Conservation (phyloP, 2,329 filamentous ascomycete species). For the Aspergillus sp. region DNA sequence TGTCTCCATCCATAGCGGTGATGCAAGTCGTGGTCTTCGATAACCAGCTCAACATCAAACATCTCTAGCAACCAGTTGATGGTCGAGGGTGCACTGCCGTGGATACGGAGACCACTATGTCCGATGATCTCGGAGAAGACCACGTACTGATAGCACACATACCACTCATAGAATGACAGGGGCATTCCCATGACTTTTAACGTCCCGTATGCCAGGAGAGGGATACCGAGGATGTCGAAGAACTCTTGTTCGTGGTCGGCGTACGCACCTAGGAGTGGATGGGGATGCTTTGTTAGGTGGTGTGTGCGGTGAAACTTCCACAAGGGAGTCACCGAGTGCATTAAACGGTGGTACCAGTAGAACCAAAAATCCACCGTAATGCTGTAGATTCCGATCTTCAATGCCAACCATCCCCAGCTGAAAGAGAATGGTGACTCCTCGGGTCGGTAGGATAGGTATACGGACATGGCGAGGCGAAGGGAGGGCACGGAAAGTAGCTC, state of each 20-base stretch:
- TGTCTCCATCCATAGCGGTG: slow-evolving; percentile 5
- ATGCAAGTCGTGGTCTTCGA: slow-evolving; percentile 5
- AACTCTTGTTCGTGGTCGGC: slow-evolving; percentile 7
- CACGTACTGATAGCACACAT: slow-evolving; percentile 4
- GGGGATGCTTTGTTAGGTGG: slow-evolving; percentile 5
- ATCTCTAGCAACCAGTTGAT: slow-evolving; percentile 2
- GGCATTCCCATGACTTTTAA: not conserved
- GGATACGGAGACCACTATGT: slow-evolving; percentile 2
- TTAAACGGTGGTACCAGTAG: slow-evolving; percentile 4
- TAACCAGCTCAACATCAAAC: slow-evolving; percentile 1
- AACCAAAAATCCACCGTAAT: slow-evolving; percentile 6
- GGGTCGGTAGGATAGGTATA: not conserved
- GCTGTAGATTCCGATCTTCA: not conserved
- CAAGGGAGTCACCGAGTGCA: slow-evolving; percentile 1
- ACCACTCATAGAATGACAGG: slow-evolving; percentile 3
- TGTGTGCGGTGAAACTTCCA: slow-evolving; percentile 7
- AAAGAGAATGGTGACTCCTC: not conserved
- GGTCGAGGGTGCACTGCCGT: not conserved
- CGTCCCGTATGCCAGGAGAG: slow-evolving; percentile 1
- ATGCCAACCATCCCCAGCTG: not conserved
- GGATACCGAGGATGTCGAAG: slow-evolving; percentile 1
- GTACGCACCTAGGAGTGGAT: not conserved
- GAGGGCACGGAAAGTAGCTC: not conserved
- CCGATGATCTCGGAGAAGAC: slow-evolving; percentile 2
- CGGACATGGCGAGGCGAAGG: not conserved